Percentiles rank a stretch among this genome's conserved stretches.
phyloP scores from a whole-genome alignment of 306 rosid genomes.

The Ormosia semicastrata region DNA sequence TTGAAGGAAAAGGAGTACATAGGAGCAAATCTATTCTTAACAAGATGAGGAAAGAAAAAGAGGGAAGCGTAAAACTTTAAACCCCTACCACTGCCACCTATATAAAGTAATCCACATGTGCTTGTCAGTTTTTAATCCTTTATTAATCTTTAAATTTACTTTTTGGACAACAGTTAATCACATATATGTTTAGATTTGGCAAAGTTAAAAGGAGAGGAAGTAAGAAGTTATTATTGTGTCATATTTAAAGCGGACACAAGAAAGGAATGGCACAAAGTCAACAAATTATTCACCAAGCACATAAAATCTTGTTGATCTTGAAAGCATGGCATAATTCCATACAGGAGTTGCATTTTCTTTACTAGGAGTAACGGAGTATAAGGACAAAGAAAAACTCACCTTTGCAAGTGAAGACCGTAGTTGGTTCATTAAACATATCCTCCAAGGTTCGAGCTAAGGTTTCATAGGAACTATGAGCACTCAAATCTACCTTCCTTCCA shows the following conservation, averaged over 20 bases:
- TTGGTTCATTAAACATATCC: conserved; percentile 64
- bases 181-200: background rate
- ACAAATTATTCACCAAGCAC: background rate
- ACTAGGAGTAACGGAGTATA: background rate
- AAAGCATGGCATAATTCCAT: background rate
- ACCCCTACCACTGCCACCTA: background rate
- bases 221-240: background rate
- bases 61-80: background rate
- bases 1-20: background rate
- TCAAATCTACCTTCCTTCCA: conserved; percentile 78
- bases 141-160: background rate
- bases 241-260: background rate
- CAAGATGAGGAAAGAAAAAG: background rate
- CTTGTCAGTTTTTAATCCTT: background rate
- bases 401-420: conserved; percentile 29
- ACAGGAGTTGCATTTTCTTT: background rate
- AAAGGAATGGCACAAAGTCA: background rate
- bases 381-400: conserved; percentile 33
- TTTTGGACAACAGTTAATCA: background rate
- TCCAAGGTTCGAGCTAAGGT: conserved; percentile 61
- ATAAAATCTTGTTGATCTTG: background rate
- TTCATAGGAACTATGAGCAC: conserved; percentile 64
- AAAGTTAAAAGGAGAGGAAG: background rate
- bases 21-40: background rate
- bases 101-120: background rate